phyloP scores from a whole-genome alignment of 352 stramenopile genomes.

The Pythium oligandrum region DNA sequence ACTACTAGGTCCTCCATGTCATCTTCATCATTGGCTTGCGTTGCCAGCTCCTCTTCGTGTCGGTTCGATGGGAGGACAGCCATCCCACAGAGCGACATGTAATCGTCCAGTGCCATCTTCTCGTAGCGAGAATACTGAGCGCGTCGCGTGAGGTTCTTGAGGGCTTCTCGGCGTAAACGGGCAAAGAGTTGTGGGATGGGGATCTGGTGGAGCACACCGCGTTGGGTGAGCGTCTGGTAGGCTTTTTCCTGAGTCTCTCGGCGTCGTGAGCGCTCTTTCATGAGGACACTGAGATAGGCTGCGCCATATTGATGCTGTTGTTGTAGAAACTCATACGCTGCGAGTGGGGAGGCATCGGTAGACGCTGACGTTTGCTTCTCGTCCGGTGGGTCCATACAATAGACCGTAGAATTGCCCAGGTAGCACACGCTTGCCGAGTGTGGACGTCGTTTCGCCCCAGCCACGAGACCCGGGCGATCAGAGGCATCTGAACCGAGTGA shows the following conservation, averaged over 20 bases:
- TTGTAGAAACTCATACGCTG: slow-evolving; percentile 8
- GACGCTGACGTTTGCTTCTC: too few species aligned
- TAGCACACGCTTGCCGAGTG: slow-evolving; percentile 53
- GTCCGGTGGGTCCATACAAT: slow-evolving; percentile 15
- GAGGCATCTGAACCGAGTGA: not conserved
- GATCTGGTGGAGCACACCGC: slow-evolving; percentile 29
- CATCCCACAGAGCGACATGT: slow-evolving; percentile 55
- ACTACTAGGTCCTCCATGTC: slow-evolving; percentile 2
- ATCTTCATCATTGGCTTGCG: slow-evolving; percentile 4
- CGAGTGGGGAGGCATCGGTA: not conserved
- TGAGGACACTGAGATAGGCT: slow-evolving; percentile 33
- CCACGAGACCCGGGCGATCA: slow-evolving; percentile 18
- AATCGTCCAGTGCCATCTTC: slow-evolving; percentile 48
- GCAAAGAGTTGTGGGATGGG: slow-evolving; percentile 52
- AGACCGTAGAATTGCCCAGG: slow-evolving; percentile 49
- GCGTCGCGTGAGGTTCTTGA: slow-evolving; percentile 42
- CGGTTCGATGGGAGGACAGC: slow-evolving; percentile 14
- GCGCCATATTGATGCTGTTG: slow-evolving; percentile 16
- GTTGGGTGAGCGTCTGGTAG: slow-evolving; percentile 24
- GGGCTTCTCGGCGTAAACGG: slow-evolving; percentile 39
- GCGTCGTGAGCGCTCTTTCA: slow-evolving; percentile 32
- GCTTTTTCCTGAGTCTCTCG: slow-evolving; percentile 18
- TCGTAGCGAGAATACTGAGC: slow-evolving; percentile 37
- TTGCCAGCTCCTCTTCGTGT: slow-evolving; percentile 4
- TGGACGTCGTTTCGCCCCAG: slow-evolving; percentile 40